Base-by-base conservation (phyloP, 495 filamentous ascomycete genomes). In the Delitschia confertaspora region DNA sequence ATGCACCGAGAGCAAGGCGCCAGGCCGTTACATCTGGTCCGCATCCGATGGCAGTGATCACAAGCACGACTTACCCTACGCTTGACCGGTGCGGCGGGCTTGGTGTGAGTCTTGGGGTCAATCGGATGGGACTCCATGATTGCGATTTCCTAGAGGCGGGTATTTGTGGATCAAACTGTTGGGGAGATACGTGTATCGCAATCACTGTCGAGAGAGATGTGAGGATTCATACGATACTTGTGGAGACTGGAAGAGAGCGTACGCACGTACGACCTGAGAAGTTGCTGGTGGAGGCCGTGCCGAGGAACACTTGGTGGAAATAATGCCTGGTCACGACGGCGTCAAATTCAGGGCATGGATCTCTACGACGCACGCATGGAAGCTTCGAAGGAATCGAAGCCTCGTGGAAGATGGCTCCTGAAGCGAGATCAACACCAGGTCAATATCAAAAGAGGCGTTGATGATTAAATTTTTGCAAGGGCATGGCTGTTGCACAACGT, bases 321-420 rank as follows among this genome's bases (percentile, higher is more conserved):
- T 29, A 38, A 47, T 53, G 37, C 26, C 49, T 47, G 49, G 49
- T 47, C 36, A 33, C 29, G 31, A 42, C 34, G 38, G 43, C n/a
- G 30, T 30, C 6, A 16, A 26, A 25, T 31, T 43, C 49, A 53
- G 49, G 49, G 38, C 37, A 22, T 21, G 40, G 36, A 47, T 52
- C 49, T 42, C 30, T 53, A 47, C 49, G 42, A 53, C 47, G 49
- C 49, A 40, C 47, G 39, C 49, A 53, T 43, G 49, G 42, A 38
- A 40, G 49, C 49, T 53, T 53, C 49, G 49, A 53, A n/a, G n/a
- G n/a, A n/a, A n/a, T n/a, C n/a, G n/a, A n/a, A n/a, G n/a, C n/a
- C n/a, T n/a, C n/a, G n/a, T n/a, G n/a, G n/a, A n/a, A n/a, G n/a
- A n/a, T n/a, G n/a, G n/a, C n/a, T n/a, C n/a, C n/a, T n/a, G 49